Evolutionary conservation across 225 moss, liverwort and hornwort species (phyloP).

Genomic region (Pseudoscleropodium purum): DNA sequence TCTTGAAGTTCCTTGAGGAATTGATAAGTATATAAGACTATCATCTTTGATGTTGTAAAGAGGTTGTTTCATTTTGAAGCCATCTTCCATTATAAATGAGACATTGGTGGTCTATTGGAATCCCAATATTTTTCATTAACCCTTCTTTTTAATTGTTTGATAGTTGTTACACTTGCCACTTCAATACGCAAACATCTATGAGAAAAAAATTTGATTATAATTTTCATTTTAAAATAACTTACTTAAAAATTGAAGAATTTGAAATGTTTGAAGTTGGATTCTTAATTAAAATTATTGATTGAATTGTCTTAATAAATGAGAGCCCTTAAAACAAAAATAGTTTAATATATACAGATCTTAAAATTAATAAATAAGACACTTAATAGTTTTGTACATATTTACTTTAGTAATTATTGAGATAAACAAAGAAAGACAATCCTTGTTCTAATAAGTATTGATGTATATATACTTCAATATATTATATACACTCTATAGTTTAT

Average conservation of each 20-base stretch:
- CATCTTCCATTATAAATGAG: neutral
- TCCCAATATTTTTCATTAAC: neutral
- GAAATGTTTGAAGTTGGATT: neutral
- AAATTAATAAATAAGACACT: neutral
- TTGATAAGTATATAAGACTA: neutral
- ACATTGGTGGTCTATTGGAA: neutral
- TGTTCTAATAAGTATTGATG: neutral
- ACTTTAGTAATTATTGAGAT: accelerated
- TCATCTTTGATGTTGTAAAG: neutral
- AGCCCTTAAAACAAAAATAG: neutral
- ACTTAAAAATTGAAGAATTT: neutral
- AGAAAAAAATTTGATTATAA: neutral
- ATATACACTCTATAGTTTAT: neutral
- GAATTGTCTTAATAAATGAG: neutral
- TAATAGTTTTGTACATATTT: neutral
- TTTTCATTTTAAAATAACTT: neutral
- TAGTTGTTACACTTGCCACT: neutral
- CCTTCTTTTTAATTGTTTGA: neutral
- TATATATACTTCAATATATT: neutral
- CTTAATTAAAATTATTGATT: neutral
- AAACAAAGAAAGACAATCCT: neutral
- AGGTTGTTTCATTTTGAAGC: neutral
- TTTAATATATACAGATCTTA: neutral
- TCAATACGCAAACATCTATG: neutral
- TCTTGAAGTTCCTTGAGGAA: neutral